Evolutionary conservation across 2,329 filamentous ascomycete genomes (phyloP), one percentile per base, ranked within the genome.

Genomic region (Fusarium sp.): DNA sequence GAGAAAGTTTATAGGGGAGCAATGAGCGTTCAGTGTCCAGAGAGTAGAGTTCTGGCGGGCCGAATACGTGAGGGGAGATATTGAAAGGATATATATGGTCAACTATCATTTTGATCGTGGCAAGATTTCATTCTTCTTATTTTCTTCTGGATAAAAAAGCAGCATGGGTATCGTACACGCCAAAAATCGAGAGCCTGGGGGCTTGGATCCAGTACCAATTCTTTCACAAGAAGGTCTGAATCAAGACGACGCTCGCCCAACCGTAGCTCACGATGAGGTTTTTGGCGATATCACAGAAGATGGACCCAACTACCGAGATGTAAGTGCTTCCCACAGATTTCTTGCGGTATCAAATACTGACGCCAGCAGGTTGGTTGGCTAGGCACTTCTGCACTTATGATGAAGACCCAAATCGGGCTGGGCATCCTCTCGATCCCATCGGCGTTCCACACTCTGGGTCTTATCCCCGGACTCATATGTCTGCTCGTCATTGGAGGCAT

Each of bases 361-460:
- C 46, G 35, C 15, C 12, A 43, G 52, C 81, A 83, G 81, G 85
- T 52, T 11, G 83, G 83, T 47, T 86, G 84, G 85, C 63, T 83
- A 8, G 84, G 83, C 32, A 85, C 85, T 19, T 75, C 80, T 4
- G 83, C 81, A 18, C 79, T 86, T 28, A 86, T 86, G 84, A 84
- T 86, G 82, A 86, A 86, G 78, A 85, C 82, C 6, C 83, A 85
- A 65, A 81, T 86, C 43, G 84, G 84, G 49, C 80, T 86, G 4
- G 78, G 84, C 54, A 85, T 88, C 32, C 79, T 88, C 28, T 86
- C 86, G 3, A 86, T 88, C 40, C 86, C 86, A 3, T 72, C 78
- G 6, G 82, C 83, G 1, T 86, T 87, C 69, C 79, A 88, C 65
- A 80, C 79, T 6, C 79, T 88, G 9, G 86, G 86, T 11, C 79